phyloP scores from a whole-genome alignment of 2,329 filamentous ascomycete species.

The Fusarium sp. region DNA sequence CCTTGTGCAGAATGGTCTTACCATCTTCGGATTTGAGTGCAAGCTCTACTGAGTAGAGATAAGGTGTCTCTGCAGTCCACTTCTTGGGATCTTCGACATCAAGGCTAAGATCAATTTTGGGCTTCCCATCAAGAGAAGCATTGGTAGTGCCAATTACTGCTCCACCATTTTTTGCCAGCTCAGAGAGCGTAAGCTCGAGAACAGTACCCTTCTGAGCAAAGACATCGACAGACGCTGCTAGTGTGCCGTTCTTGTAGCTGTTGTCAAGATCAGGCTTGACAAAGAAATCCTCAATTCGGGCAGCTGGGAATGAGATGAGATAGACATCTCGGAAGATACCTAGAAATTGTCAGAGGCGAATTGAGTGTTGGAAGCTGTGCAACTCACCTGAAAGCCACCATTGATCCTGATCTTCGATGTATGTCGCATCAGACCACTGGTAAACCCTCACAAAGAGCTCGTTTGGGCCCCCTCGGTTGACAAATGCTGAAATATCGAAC shows the following conservation, averaged over 20 bases:
- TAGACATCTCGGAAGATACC: constrained; percentile 75
- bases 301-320: constrained; percentile 65
- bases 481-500: constrained; percentile 71
- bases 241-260: constrained; percentile 60
- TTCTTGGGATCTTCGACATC: constrained; percentile 65
- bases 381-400: constrained; percentile 73
- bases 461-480: constrained; percentile 56
- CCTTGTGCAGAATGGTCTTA: constrained; percentile 51
- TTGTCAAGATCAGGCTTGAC: constrained; percentile 67
- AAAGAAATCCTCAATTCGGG: constrained; percentile 68
- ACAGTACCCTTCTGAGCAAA: constrained; percentile 48
- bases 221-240: constrained; percentile 59
- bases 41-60: constrained; percentile 70
- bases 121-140: constrained; percentile 40
- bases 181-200: constrained; percentile 57
- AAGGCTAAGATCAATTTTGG: constrained; percentile 55
- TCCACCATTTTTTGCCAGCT: constrained; percentile 45
- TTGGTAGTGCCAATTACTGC: constrained; percentile 51
- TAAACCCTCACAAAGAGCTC: constrained; percentile 74
- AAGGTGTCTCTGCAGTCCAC: constrained; percentile 76
- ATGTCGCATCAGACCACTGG: constrained; percentile 75
- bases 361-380: constrained; percentile 60
- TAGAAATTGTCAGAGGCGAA: constrained; percentile 49
- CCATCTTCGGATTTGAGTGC: constrained; percentile 56
- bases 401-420: constrained; percentile 77